A percentile compares a stretch with the other conserved stretches of the same genome.
phyloP scores from a whole-genome alignment of 495 filamentous ascomycete genomes.

The Xylaria curta region DNA sequence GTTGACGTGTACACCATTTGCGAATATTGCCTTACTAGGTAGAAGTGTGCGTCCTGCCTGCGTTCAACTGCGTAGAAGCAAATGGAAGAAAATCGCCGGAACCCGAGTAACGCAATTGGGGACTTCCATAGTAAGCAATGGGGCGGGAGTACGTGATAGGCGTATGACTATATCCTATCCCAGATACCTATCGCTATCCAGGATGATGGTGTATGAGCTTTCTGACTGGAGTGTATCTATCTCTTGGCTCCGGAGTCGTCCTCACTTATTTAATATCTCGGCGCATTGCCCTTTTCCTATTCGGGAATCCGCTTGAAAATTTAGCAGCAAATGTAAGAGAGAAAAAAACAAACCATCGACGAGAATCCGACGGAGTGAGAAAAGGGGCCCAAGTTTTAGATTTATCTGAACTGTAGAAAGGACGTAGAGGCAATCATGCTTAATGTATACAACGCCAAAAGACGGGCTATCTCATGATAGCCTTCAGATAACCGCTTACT shows the following conservation, averaged over 20 bases:
- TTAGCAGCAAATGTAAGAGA: not conserved
- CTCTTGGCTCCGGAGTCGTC: slow-evolving; percentile 1
- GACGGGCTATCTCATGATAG: not conserved
- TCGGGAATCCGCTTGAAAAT: not conserved
- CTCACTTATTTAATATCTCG: not conserved
- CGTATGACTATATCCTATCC: not conserved
- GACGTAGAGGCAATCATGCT: not conserved
- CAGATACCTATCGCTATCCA: not conserved
- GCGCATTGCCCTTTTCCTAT: slow-evolving; percentile 3
- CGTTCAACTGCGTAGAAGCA: not conserved
- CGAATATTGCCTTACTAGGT: not conserved
- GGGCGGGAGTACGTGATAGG: not conserved
- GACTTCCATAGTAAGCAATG: slow-evolving; percentile 22
- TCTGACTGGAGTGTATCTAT: not conserved
- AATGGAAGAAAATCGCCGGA: slow-evolving; percentile 12
- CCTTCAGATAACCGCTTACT: not conserved
- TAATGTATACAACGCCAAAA: not conserved
- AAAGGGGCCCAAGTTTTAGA: not conserved
- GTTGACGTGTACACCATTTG: too few species aligned
- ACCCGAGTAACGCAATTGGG: slow-evolving; percentile 8
- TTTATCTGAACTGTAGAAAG: not conserved
- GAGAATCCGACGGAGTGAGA: not conserved
- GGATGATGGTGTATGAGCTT: not conserved
- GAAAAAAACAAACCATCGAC: not conserved
- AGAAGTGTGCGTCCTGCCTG: too few species aligned